A percentile compares a stretch with the other conserved stretches of the same genome.
These are phyloP conservation scores for Pythium oligandrum DNA, from an alignment of 352 stramenopile genomes.

Conservation along the genomic window DNA sequence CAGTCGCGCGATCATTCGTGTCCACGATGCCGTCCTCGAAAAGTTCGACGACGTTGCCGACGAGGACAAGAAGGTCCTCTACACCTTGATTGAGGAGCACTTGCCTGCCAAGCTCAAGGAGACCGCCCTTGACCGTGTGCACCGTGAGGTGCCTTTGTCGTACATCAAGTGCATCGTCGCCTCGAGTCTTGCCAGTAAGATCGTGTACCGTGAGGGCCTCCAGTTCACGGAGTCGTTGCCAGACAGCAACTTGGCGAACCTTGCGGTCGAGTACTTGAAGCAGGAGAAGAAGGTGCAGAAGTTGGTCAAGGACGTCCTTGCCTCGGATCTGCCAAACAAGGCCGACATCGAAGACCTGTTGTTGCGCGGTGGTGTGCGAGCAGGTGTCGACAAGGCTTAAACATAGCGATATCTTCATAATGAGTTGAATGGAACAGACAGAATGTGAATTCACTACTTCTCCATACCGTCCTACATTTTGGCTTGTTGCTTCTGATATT, in stretches of 20 bases:
- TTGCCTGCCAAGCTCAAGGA: constrained; percentile 93
- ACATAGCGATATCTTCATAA: too few relatives aligned
- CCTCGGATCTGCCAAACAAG: constrained; percentile 45
- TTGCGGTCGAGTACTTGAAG: constrained; percentile 93
- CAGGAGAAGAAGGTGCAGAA: constrained; percentile 92
- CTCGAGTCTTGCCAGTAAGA: constrained; percentile 93
- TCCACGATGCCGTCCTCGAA: constrained; percentile 92
- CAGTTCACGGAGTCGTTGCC: constrained; percentile 95
- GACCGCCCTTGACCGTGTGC: constrained; percentile 90
- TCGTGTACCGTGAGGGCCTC: constrained; percentile 97
- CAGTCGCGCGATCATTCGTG: constrained; percentile 93
- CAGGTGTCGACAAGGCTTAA: constrained; percentile 45
- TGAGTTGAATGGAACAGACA: too few relatives aligned
- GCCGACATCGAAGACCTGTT: constrained; percentile 74
- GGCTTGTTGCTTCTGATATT: constrained; percentile 7
- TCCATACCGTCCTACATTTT: constrained; percentile 10
- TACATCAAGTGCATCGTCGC: constrained; percentile 97
- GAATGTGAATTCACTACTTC: too few relatives aligned
- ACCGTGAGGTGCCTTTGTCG: constrained; percentile 89
- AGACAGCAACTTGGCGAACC: constrained; percentile 85
- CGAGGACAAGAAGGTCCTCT: constrained; percentile 73
- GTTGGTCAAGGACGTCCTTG: constrained; percentile 68
- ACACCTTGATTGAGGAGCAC: constrained; percentile 88
- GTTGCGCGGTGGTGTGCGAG: constrained; percentile 66
- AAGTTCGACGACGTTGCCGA: constrained; percentile 91